phyloP scores from a whole-genome alignment of 2,329 filamentous ascomycete species.

The Sporothrix luriei region DNA sequence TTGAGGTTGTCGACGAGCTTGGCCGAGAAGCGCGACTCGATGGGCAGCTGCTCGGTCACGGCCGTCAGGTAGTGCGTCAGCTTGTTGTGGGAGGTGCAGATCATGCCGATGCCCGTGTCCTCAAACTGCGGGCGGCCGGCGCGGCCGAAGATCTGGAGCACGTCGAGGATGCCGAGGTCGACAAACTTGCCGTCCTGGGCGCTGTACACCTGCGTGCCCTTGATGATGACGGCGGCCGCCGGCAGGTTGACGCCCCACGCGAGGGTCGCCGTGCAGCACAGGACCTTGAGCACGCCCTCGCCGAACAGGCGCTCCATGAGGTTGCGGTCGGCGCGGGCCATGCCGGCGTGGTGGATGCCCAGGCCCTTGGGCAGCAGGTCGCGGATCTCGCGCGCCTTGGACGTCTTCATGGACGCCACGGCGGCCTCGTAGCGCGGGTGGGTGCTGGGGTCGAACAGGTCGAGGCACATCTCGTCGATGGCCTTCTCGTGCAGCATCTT shows the following conservation, averaged over 20 bases:
- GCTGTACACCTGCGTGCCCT: conserved; percentile 96
- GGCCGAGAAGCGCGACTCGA: conserved; percentile 93
- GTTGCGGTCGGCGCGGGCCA: conserved; percentile 92
- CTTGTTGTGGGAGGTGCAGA: conserved; percentile 94
- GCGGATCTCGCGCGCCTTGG: conserved; percentile 81
- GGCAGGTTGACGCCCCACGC: conserved; percentile 99
- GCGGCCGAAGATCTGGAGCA: conserved; percentile 97
- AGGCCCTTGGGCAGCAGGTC: conserved; percentile 89
- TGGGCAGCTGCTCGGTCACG: conserved; percentile 93
- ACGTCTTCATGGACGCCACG: conserved; percentile 79
- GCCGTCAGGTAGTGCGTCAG: conserved; percentile 87
- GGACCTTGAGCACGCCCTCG: conserved; percentile 90
- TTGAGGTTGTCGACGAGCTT: conserved; percentile 97
- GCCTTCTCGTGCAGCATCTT: conserved; percentile 86
- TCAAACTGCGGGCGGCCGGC: conserved; percentile 97
- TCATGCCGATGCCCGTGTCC: conserved; percentile 96
- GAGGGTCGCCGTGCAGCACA: conserved; percentile 96
- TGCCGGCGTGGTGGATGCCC: conserved; percentile 94
- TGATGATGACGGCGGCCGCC: conserved; percentile 94
- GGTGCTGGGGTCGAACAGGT: conserved; percentile 78
- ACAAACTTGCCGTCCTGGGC: conserved; percentile 95
- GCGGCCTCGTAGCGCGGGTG: conserved; percentile 82
- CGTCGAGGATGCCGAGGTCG: conserved; percentile 92
- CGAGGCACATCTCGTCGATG: conserved; percentile 72
- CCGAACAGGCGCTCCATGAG: conserved; percentile 91